Evolutionary conservation across 345 rosid species (phyloP), one percentile per base, ranked within the genome.

Genomic region (Rhodamnia rubescens): DNA sequence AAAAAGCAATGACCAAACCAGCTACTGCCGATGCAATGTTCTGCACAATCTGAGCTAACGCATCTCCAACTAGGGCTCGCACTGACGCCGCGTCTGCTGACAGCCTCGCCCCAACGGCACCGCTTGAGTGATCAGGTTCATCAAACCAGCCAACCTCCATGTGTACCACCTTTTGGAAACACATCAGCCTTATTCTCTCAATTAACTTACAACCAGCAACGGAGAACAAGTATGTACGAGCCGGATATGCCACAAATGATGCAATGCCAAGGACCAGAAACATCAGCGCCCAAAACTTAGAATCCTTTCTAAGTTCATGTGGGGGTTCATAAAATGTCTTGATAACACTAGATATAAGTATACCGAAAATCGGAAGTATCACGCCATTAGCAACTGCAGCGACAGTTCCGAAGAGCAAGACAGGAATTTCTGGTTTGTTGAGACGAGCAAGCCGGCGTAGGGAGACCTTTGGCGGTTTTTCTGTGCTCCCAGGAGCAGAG

Each of bases 61-160:
- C 89, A 83, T 96, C 99, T 81, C 99, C 99, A 36, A 93, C 98
- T 4, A 96, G 82, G 85, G 93, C 94, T 44, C 98, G 96, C 15
- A 95, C 89, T 8, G 91, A 83, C 29, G 98, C 95, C 49, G 98
- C 98, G 86, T 95, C 98, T 40, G 96, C 96, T 4, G 98, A 96
- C 5, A 95, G 97, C 85, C 98, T 93, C 26, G 99, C 93, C 74
- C 99, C 98, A 55, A 95, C 91, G 53, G 94, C 89, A 44, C 99
- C 97, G 82, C 95, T 95, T 16, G 99, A 95, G 87, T 96, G 91
- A 81, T 90, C 91, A 24, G 93, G 91, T 64, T 91, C 94, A 87
- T 96, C 99, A 47, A 96, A 96, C 98, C 98, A 96, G 53, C 96
- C 88, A 82, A 95, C 91, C 90, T 97, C 99, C 98, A 95, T 97